These are phyloP conservation scores for Heliamphora exappendiculata DNA, from an alignment of 148 eudicot genomes.

Conservation along the genomic window DNA sequence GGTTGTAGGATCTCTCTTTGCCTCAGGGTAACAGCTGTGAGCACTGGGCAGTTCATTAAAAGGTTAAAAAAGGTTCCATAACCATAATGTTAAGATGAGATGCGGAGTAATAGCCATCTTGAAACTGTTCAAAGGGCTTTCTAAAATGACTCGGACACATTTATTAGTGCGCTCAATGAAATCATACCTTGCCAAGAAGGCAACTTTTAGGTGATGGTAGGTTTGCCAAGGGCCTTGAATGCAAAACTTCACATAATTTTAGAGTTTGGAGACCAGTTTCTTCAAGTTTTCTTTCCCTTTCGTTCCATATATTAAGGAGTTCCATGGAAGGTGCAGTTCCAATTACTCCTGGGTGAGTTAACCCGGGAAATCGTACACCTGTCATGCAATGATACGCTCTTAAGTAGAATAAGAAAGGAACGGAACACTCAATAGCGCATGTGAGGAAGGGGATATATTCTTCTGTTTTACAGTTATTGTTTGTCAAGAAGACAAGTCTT, in stretches of 20 bases:
- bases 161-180: not conserved
- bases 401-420: not conserved
- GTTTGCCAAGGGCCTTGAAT: constrained; percentile 77
- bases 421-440: too few relatives aligned
- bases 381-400: not conserved
- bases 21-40: not conserved
- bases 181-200: constrained; percentile 67
- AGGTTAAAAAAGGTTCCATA: too few relatives aligned
- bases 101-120: not conserved
- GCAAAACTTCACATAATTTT: constrained; percentile 82
- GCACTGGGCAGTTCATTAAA: not conserved
- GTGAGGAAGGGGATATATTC: too few relatives aligned
- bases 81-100: not conserved
- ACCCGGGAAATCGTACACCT: constrained; percentile 93
- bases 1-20: not conserved
- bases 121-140: not conserved
- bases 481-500: not conserved
- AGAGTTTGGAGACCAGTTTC: constrained; percentile 65
- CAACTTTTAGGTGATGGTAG: constrained; percentile 84
- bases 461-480: too few relatives aligned
- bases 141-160: not conserved
- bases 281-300: constrained; percentile 68
- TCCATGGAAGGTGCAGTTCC: constrained; percentile 96
- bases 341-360: constrained; percentile 89
- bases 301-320: constrained; percentile 77